phyloP scores from a whole-genome alignment of 2,329 filamentous ascomycete species.

The Chaetomium sp. region DNA sequence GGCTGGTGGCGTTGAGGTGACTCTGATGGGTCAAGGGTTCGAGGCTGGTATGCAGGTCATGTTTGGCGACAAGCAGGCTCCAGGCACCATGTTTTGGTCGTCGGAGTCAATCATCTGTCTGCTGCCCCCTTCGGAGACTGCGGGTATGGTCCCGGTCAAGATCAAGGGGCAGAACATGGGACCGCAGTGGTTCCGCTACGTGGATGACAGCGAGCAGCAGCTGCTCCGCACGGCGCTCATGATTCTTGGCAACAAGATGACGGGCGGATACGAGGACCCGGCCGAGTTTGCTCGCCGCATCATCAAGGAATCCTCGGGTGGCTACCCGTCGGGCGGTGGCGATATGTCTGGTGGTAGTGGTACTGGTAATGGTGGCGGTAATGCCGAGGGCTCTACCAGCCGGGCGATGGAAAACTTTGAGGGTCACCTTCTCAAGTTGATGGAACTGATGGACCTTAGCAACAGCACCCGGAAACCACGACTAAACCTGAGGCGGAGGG shows the following conservation, averaged over 20 bases:
- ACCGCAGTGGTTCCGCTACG: constrained; percentile 60
- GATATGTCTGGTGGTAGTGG: constrained; percentile 12
- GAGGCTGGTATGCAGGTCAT: constrained; percentile 71
- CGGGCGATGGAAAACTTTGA: constrained; percentile 48
- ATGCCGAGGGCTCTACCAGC: constrained; percentile 27
- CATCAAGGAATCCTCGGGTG: constrained; percentile 33
- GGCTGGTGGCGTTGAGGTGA: constrained; percentile 80
- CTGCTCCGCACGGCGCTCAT: constrained; percentile 62
- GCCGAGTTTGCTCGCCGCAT: constrained; percentile 57
- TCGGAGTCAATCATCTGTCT: constrained; percentile 74
- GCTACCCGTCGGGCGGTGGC: constrained; percentile 36
- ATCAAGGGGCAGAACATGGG: constrained; percentile 46
- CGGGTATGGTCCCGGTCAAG: constrained; percentile 65
- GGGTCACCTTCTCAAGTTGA: constrained; percentile 60
- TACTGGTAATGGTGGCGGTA: too few species aligned
- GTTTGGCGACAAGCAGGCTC: constrained; percentile 62
- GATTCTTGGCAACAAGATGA: constrained; percentile 58
- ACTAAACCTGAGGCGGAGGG: constrained; percentile 52
- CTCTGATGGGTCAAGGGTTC: constrained; percentile 74
- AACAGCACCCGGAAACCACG: constrained; percentile 62
- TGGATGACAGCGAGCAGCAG: constrained; percentile 63
- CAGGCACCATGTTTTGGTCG: constrained; percentile 75
- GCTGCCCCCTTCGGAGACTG: constrained; percentile 61
- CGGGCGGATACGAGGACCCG: constrained; percentile 54
- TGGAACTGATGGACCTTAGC: constrained; percentile 75